These are phyloP conservation scores for Ormosia semicastrata DNA, from an alignment of 306 rosid genomes.

Conservation along the genomic window DNA sequence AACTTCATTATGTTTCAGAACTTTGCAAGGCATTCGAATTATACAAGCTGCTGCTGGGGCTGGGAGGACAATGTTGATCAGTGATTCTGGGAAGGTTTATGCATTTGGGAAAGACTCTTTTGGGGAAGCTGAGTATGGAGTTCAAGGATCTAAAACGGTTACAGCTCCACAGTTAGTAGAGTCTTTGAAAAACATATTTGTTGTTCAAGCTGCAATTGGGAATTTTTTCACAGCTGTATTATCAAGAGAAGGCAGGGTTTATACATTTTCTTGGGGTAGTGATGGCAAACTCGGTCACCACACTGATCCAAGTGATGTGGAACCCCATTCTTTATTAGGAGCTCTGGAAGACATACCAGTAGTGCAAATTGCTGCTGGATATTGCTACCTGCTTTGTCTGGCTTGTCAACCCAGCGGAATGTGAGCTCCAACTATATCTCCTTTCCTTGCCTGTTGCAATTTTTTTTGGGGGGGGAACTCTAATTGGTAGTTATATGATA, in stretches of 20 bases:
- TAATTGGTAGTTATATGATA: neutral
- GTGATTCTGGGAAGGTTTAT: slow-evolving; percentile 82
- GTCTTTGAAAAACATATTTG: slow-evolving; percentile 76
- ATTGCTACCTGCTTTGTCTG: slow-evolving; percentile 94
- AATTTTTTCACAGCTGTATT: slow-evolving; percentile 88
- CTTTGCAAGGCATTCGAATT: slow-evolving; percentile 80
- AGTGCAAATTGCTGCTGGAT: slow-evolving; percentile 97
- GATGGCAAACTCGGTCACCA: slow-evolving; percentile 85
- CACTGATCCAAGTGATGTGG: slow-evolving; percentile 70
- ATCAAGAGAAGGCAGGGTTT: slow-evolving; percentile 92
- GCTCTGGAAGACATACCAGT: slow-evolving; percentile 84
- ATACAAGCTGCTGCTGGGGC: slow-evolving; percentile 90
- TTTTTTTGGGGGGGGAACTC: neutral
- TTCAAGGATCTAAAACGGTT: slow-evolving; percentile 55
- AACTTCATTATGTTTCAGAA: slow-evolving; percentile 73
- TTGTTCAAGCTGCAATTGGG: slow-evolving; percentile 97
- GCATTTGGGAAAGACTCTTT: slow-evolving; percentile 89
- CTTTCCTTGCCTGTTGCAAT: neutral
- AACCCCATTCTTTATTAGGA: slow-evolving; percentile 78
- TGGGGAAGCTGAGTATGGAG: slow-evolving; percentile 78
- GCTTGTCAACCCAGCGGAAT: slow-evolving; percentile 91
- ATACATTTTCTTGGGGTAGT: slow-evolving; percentile 90
- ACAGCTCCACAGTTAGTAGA: slow-evolving; percentile 72
- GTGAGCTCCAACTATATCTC: slow-evolving; percentile 54
- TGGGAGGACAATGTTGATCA: slow-evolving; percentile 92